Evolutionary conservation across 202 grass and related monocot genomes (phyloP).

Genomic region (Elaeis oleifera): DNA sequence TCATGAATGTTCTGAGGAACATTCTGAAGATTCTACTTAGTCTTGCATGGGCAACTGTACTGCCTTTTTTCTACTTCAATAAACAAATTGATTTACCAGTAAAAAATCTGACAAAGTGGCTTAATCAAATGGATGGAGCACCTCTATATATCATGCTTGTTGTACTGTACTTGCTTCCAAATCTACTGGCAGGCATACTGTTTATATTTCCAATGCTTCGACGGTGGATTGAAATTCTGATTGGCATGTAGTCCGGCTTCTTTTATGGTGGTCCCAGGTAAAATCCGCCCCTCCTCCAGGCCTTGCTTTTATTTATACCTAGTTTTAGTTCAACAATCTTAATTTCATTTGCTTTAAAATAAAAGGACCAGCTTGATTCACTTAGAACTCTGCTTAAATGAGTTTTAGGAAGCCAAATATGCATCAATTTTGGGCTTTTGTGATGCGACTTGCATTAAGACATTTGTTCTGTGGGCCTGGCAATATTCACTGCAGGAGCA

Average conservation of each 20-base stretch:
- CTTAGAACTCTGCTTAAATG: no score
- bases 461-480: no score
- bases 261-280: conserved; percentile 99
- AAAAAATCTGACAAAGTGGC: conserved; percentile 34
- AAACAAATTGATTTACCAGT: conserved; percentile 49
- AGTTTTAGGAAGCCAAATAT: no score
- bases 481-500: no score
- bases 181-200: conserved; percentile 49
- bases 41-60: conserved; percentile 63
- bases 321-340: no score
- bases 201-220: conserved; percentile 86
- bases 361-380: no score
- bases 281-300: background rate
- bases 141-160: conserved; percentile 78
- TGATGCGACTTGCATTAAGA: no score
- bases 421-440: no score
- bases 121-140: conserved; percentile 58
- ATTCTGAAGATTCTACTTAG: conserved; percentile 73
- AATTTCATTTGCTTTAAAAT: no score
- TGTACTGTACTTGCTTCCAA: conserved; percentile 70
- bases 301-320: no score
- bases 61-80: conserved; percentile 77
- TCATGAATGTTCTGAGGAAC: conserved; percentile 63
- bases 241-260: conserved; percentile 65
- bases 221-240: conserved; percentile 92